phyloP scores from a whole-genome alignment of 225 moss, liverwort and hornwort genomes.

The Neckera pumila region DNA sequence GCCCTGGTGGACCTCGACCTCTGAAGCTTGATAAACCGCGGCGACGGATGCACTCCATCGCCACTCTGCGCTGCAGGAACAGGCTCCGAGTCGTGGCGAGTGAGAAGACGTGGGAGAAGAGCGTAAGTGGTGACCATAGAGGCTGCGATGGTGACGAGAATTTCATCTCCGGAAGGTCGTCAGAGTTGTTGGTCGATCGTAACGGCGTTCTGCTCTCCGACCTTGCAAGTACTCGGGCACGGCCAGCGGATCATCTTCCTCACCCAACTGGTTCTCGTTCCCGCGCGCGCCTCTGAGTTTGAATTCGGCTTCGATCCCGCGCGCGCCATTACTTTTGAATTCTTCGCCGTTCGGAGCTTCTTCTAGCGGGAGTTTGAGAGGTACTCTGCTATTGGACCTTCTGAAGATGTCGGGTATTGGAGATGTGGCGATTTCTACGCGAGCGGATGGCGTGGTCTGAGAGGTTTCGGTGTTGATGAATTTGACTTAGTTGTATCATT shows the following conservation, averaged over 20 bases:
- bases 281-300: neutral
- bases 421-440: neutral
- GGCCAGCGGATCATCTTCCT: neutral
- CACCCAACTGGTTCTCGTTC: neutral
- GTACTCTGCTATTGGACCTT: neutral
- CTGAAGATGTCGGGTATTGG: slow-evolving; percentile 2
- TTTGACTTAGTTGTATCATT: slow-evolving; percentile 42
- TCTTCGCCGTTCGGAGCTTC: neutral
- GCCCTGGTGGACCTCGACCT: slow-evolving; percentile 13
- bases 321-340: neutral
- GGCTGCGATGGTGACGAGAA: neutral
- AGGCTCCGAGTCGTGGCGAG: neutral
- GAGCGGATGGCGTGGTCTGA: neutral
- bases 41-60: neutral
- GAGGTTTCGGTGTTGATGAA: slow-evolving; percentile 11
- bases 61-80: neutral
- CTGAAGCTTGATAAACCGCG: slow-evolving; percentile 17
- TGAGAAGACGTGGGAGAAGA: slow-evolving; percentile 26
- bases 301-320: neutral
- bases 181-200: slow-evolving; percentile 7
- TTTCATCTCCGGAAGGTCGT: neutral
- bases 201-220: slow-evolving; percentile 48
- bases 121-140: neutral
- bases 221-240: slow-evolving; percentile 2
- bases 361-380: neutral